Percentiles rank a stretch among this genome's conserved stretches.
Evolutionary conservation across 371 early-diverging fungal genomes (phyloP).

Genomic region (Actinomucor elegans): DNA sequence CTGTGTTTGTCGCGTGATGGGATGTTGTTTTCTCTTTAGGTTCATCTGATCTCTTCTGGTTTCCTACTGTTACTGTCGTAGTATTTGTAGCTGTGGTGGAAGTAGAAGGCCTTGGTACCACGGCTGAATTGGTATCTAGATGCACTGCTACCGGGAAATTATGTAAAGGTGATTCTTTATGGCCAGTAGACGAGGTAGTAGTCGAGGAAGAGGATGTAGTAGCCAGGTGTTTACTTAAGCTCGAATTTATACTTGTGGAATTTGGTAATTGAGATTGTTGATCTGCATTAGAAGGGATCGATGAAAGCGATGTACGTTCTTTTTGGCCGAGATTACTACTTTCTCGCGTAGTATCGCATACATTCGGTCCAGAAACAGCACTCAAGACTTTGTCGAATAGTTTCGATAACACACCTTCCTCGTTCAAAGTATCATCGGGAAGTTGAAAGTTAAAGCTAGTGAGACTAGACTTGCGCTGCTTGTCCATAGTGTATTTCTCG

Average conservation of each 20-base stretch:
- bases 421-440: conserved; percentile 41
- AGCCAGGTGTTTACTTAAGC: conserved; percentile 4
- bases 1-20: conserved; percentile 4
- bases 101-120: conserved; percentile 4
- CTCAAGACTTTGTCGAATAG: conserved; percentile 55
- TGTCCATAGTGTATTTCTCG: background rate
- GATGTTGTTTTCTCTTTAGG: background rate
- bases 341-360: no score
- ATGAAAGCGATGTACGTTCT: no score
- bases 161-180: background rate
- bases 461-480: conserved; percentile 29
- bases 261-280: background rate
- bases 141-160: conserved; percentile 1
- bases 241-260: conserved; percentile 3
- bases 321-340: no score
- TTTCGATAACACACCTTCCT: conserved; percentile 53
- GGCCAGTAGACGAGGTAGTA: background rate
- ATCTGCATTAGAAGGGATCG: no score
- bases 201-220: conserved; percentile 1
- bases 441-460: conserved; percentile 49
- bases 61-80: conserved; percentile 26
- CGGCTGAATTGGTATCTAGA: conserved; percentile 3
- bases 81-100: conserved; percentile 27
- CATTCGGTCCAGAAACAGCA: conserved; percentile 48
- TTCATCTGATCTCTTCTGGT: conserved; percentile 2